These are phyloP conservation scores for Pholiota microspora DNA, from an alignment of 768 basidiomycete species.

Conservation along the genomic window DNA sequence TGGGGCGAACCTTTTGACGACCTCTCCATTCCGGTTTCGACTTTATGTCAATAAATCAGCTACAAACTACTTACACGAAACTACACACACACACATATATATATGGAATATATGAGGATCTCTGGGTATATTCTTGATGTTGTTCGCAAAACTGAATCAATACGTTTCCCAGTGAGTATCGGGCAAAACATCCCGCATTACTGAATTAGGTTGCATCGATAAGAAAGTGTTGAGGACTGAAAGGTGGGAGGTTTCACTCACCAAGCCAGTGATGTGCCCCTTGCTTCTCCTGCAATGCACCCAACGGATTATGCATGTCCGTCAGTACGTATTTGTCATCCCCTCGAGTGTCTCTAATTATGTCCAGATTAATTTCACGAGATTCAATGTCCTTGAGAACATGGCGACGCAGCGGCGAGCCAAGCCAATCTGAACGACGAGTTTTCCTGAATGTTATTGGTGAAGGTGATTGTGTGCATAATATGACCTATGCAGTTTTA, in stretches of 20 bases:
- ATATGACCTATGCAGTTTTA: slow-evolving; percentile 58
- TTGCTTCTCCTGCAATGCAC: slow-evolving; percentile 62
- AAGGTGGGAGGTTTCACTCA: slow-evolving; percentile 31
- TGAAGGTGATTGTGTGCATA: slow-evolving; percentile 63
- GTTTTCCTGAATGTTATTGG: slow-evolving; percentile 61
- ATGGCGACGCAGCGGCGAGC: slow-evolving; percentile 63
- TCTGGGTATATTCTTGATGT: not conserved
- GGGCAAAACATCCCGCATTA: slow-evolving; percentile 79
- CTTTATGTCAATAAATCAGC: not conserved
- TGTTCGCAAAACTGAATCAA: slow-evolving; percentile 30
- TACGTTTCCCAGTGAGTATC: slow-evolving; percentile 78
- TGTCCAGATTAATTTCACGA: slow-evolving; percentile 52
- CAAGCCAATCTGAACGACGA: slow-evolving; percentile 57
- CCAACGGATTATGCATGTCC: slow-evolving; percentile 61
- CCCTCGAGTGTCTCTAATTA: slow-evolving; percentile 37
- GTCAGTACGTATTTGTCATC: slow-evolving; percentile 53
- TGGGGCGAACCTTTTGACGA: no score
- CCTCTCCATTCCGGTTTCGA: no score
- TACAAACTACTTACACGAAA: not conserved
- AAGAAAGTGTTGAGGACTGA: not conserved
- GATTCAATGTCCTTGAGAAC: slow-evolving; percentile 49
- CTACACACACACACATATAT: no score
- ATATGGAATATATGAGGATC: no score
- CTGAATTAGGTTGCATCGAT: slow-evolving; percentile 27
- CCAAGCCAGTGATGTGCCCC: slow-evolving; percentile 76